Base-by-base conservation (phyloP, 805 yeast genomes). In the Suhomyces kilbournensis region DNA sequence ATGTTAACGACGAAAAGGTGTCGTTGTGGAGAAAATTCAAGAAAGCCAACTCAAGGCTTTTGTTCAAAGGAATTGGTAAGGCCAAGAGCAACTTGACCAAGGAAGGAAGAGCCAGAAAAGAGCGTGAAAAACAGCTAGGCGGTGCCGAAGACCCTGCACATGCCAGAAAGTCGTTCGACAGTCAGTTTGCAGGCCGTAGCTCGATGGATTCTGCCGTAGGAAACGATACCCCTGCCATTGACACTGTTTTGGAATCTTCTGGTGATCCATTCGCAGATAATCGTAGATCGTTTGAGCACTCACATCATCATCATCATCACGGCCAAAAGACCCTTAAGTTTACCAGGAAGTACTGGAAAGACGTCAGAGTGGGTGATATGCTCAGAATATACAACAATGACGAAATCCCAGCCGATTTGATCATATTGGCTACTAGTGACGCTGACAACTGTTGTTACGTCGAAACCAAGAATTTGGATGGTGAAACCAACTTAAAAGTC, bases 401-500 rank as follows among this genome's bases (percentile, higher is more conserved):
- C 56, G 88, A 85, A 62, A 78, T 88, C 15, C 96, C 96, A 1
- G 93, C 91, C 34, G 96, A 88, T 68, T 69, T 88, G 45, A 72
- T 85, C 17, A 76, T 88, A 19, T 68, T 88, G 22, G 77, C 90
- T 9, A 82, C 92, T 0, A 83, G 89, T 35, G 90, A 84, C 60
- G 77, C 78, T 5, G 94, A 88, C 56, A 84, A 83, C 52, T 83
- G 84, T 50, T 84, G 86, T 65, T 83, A 74, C 60, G 82, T 87
- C 30, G 96, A 85, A 59, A 85, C 90, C 1, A 82, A 84, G 58
- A 85, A 84, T 60, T 70, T 85, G 51, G 90, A 85, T 60, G 90
- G 90, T 56, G 96, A 88, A 67, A 85, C 93, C 3, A 88, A 85
- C 63, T 75, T 88, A 65, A 88, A 88, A 69, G 87, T 85, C 40